Evolutionary conservation across 148 eudicot genomes (phyloP), one percentile per base, ranked within the genome.

Genomic region (Hydrangea macrophylla): DNA sequence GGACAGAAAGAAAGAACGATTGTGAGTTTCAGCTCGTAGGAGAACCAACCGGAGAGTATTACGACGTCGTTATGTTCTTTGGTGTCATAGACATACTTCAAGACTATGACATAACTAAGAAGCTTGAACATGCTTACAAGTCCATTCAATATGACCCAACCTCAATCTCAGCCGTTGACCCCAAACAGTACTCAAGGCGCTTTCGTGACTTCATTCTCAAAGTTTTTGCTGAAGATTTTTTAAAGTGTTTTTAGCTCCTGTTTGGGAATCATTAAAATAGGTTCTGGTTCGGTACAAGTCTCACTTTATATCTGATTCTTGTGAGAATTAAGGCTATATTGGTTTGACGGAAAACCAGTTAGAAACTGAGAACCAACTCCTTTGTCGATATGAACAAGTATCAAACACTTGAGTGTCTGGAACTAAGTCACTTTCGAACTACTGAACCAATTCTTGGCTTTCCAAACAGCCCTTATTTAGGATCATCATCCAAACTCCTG

Each of bases 61-160:
- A 90, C 32, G 98, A 93, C 40, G 98, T 93, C 40, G 78, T 86
- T 25, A 71, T 93, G 89, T 93, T 90, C 71, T 93, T 93, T 26
- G 98, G 98, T 18, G 84, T 93, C 73, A 90, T 93, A 26, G 96
- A 92, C 85, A 89, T 92, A 66, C 88, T 93, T 76, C 98, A 93
- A 79, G 95, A 90, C 78, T 93, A 90, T 28, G 98, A 93, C 74
- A 93, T 93, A 27, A 89, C 92, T 67, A 92, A 92, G 80, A 92
- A 92, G 76, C 92, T 92, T 33, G 97, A 92, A 76, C 97, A 92
- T 62, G 97, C 96, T 11, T 92, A 92, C 67, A 92, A 92, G 76
- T 80, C 97, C 55, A 82, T 92, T 79, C 92, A 89, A 65, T 89
- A 89, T 40, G 97, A 92, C 72, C 82, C 97, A 2, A 87, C 85